Evolutionary conservation across 495 filamentous ascomycete genomes (phyloP), one percentile per base, ranked within the genome.

Genomic region (Parathielavia appendiculata): DNA sequence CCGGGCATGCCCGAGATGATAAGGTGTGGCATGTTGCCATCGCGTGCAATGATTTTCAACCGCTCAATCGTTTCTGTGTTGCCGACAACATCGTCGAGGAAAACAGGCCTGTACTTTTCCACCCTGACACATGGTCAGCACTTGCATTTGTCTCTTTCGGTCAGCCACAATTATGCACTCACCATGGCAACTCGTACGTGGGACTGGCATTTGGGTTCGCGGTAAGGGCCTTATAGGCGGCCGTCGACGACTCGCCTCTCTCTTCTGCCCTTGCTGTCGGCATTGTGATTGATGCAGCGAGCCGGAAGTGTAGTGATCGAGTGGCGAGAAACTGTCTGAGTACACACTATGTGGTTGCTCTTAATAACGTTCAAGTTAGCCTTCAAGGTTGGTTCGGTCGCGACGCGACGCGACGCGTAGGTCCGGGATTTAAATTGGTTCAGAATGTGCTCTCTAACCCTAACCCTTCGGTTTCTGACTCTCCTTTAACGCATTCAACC

Each of bases 1-100:
- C 93, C 93, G 9, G 93, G 93, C 93, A 96, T 97, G 59, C 93
- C 93, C 10, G 91, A 96, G 66, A 99, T 99, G 73, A 99, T 99
- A 69, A 99, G 79, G 73, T 99, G 93, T 7, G 93, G 93, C 90
- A 99, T 96, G 75, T 99, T 99, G 64, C 93, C 93, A 78, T 99
- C 93, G 73, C 91, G 93, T 17, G 95, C 92, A 63, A 99, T 99
- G 64, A 99, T 97, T 72, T 99, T 97, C 63, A 99, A 78, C 19
- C 93, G 88, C 73, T 97, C 95, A 64, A 99, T 86, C 0, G 93
- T 99, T 70, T 99, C 93, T 13, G 86, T 95, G 70, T 99, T 99
- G 59, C 93, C 93, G 54, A 97, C 95, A 50, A 99, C 84, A 69
- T 99, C 93, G 75, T 97, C 91, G 36, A 99, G 86, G 76, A 91